Conservation (phyloP, 1,284 basidiomycete species). For the Anthracocystis walkeri region DNA sequence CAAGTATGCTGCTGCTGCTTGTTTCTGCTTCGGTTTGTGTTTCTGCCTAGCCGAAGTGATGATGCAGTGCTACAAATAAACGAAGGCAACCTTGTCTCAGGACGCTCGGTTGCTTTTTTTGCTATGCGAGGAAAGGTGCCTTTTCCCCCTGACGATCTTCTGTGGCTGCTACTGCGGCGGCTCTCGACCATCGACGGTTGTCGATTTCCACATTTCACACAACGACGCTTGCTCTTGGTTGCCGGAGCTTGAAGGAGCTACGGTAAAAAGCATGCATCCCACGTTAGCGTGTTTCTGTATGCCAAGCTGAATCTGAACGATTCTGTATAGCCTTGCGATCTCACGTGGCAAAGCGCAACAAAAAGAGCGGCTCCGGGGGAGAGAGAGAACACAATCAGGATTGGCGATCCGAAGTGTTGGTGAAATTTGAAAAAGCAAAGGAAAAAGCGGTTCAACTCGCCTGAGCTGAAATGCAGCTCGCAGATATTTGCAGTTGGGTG, state of each 20-base stretch:
- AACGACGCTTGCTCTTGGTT: too few relatives aligned
- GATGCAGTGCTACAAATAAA: conserved; percentile 13
- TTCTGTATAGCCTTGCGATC: too few relatives aligned
- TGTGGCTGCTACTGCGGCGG: background rate
- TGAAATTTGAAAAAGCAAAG: background rate
- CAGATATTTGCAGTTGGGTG: conserved; percentile 9
- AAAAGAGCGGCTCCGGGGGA: background rate
- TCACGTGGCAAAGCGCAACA: background rate
- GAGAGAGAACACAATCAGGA: background rate
- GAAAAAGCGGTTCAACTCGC: background rate
- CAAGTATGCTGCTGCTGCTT: too few relatives aligned
- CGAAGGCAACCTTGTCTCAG: conserved; percentile 7
- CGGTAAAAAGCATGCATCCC: too few relatives aligned
- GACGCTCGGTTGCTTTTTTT: background rate
- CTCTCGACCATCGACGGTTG: background rate
- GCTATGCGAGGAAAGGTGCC: conserved; percentile 2
- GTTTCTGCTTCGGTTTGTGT: background rate
- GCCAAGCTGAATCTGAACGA: too few relatives aligned
- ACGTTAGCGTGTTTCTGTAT: too few relatives aligned
- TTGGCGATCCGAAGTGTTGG: conserved; percentile 1
- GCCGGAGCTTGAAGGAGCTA: too few relatives aligned
- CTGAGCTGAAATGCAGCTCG: conserved; percentile 5
- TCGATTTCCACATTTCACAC: too few relatives aligned
- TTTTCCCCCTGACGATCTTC: conserved; percentile 12
- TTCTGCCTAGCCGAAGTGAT: conserved; percentile 5